These are phyloP conservation scores for Lenwebbia sp. DNA, from an alignment of 345 rosid species.

Conservation along the genomic window DNA sequence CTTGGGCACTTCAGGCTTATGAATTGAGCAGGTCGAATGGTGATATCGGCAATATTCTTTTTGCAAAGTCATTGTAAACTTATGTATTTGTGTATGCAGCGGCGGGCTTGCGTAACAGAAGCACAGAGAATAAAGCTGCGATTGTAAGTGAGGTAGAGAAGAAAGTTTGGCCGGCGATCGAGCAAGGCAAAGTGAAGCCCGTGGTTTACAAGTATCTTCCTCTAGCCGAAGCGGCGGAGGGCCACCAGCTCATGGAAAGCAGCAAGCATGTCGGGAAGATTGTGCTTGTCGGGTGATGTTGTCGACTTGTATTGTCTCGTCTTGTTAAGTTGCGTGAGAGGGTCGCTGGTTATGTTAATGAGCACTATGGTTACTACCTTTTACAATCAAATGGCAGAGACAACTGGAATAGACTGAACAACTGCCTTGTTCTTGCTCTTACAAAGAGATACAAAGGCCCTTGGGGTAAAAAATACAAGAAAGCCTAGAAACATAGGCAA, in stretches of 20 bases:
- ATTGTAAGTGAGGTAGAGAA: constrained; percentile 65
- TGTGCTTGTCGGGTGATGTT: constrained; percentile 36
- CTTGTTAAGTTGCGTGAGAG: background rate
- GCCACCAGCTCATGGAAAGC: constrained; percentile 67
- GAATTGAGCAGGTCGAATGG: background rate
- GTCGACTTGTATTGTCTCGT: background rate
- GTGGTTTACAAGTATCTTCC: constrained; percentile 40
- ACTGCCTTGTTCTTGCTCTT: background rate
- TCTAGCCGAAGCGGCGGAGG: constrained; percentile 58
- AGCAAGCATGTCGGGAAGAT: constrained; percentile 73
- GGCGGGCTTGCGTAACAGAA: constrained; percentile 74
- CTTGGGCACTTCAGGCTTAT: background rate
- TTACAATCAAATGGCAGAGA: background rate
- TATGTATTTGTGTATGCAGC: constrained; percentile 20
- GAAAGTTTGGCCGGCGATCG: constrained; percentile 68
- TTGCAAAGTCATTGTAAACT: background rate
- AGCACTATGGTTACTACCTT: background rate
- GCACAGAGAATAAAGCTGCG: constrained; percentile 50
- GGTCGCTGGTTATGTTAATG: background rate
- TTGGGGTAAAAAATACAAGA: background rate
- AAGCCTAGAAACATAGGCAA: background rate
- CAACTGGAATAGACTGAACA: background rate
- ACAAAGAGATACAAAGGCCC: background rate
- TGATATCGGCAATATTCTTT: background rate
- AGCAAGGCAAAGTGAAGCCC: constrained; percentile 60